Evolutionary conservation across 2,329 filamentous ascomycete genomes (phyloP).

Genomic region (Neophaeococcomyces aloes): DNA sequence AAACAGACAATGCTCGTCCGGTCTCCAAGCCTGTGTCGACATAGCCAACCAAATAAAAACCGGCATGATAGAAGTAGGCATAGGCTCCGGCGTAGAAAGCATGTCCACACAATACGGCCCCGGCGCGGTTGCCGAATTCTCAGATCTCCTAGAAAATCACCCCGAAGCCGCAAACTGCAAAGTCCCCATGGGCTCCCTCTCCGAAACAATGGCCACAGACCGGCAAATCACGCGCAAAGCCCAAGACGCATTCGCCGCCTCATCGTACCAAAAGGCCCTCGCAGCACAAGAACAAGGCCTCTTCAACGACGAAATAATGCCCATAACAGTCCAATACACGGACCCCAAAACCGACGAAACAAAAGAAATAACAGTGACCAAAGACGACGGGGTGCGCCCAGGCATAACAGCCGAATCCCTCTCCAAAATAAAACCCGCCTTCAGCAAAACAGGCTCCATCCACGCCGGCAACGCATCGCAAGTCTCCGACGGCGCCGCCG

Average conservation of each 20-base stretch:
- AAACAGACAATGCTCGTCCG: conserved; percentile 91
- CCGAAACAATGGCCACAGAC: conserved; percentile 89
- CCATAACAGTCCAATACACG: conserved; percentile 74
- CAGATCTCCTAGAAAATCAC: conserved; percentile 71
- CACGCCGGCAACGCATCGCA: conserved; percentile 95
- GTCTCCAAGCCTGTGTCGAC: conserved; percentile 84
- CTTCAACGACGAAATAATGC: conserved; percentile 83
- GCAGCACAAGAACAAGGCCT: conserved; percentile 79
- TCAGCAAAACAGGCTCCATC: conserved; percentile 83
- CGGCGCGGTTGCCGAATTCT: conserved; percentile 82
- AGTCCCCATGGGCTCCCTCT: conserved; percentile 89
- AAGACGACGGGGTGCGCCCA: conserved; percentile 76
- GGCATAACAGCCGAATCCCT: conserved; percentile 81
- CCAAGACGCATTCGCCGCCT: conserved; percentile 91
- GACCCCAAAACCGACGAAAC: conserved; percentile 84
- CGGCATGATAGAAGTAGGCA: conserved; percentile 90
- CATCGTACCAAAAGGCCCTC: conserved; percentile 80
- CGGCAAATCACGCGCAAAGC: conserved; percentile 57
- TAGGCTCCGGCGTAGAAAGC: conserved; percentile 91
- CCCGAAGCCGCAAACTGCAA: conserved; percentile 87
- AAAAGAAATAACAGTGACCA: conserved; percentile 69
- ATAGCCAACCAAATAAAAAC: conserved; percentile 83
- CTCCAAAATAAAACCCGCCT: conserved; percentile 82
- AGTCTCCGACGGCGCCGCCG: conserved; percentile 90
- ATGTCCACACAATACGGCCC: conserved; percentile 92